Evolutionary conservation across 208 protist species (phyloP), one percentile per base, ranked within the genome.

Genomic region (Leishmania tarentolae): DNA sequence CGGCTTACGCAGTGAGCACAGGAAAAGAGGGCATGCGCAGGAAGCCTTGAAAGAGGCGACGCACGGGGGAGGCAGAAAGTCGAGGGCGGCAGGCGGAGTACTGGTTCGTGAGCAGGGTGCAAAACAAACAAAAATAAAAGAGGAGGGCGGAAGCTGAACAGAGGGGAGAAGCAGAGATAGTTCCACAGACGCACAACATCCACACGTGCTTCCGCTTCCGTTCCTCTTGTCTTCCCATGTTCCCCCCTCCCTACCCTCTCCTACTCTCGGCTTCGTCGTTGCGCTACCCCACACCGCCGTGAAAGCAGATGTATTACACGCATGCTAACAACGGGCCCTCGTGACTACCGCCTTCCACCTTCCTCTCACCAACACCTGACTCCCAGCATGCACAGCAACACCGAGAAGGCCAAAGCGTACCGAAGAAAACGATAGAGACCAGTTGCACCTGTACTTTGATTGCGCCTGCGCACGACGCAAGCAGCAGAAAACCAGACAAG

Each of bases 341-440:
- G 31, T 66, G 1, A 31, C 35, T 66, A 21, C 61, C 19, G 13
- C 31, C 8, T 15, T 3, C 17, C n/a, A 8, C n/a, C 61, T 31
- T 11, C 31, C 59, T 2, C 8, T 31, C 4, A 19, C 4, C 13
- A 9, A 52, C 47, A 53, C 50, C 47, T 76, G 24, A 82, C 65
- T 2, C 24, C 28, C 35, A 31, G 61, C 61, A 40, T 15, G 61
- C 31, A 37, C 13, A 15, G 56, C 28, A 82, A 15, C 56, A 52
- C 40, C 13, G 40, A 50, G 56, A 72, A 69, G 69, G 31, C 31
- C 37, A 77, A 56, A 46, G 76, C 24, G 56, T 31, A 63, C 35
- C 52, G 76, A 76, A 76, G 31, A 61, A 77, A 0, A 69, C 21
- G 61, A 61, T 17, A 61, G 56, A n/a, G 56, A 61, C 21, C 21